Conservation (phyloP, 176 grass and related monocot genomes). For the Lolium multiflorum region DNA sequence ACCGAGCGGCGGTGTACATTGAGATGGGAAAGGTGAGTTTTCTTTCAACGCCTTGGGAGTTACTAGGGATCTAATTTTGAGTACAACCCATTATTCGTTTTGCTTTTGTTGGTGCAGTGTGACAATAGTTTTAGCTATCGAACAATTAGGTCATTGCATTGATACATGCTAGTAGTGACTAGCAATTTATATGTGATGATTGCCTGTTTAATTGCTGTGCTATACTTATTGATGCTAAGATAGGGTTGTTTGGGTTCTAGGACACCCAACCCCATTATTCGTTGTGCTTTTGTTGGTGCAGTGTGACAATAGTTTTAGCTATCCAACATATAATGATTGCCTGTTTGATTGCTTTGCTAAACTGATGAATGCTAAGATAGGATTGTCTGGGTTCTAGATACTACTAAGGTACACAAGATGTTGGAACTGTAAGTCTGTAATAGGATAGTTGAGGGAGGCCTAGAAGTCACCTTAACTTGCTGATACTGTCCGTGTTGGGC, state of each 20-base stretch:
- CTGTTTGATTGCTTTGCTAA: neutral
- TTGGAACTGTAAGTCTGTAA: neutral
- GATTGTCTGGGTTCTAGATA: neutral
- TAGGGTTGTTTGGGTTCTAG: too few relatives aligned
- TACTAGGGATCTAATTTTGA: conserved; percentile 6
- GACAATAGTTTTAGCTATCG: neutral
- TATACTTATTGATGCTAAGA: neutral
- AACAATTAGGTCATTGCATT: neutral
- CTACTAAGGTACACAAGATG: neutral
- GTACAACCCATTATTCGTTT: conserved; percentile 9
- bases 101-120: neutral
- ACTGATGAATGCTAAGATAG: neutral
- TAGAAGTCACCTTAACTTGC: neutral
- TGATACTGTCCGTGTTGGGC: neutral
- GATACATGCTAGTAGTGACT: neutral
- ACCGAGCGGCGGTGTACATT: conserved; percentile 91
- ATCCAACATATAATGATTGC: neutral
- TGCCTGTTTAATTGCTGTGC: neutral
- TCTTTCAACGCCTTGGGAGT: conserved; percentile 12
- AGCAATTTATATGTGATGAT: neutral
- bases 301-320: neutral
- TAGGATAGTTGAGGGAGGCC: neutral
- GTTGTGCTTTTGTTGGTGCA: neutral
- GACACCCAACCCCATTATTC: conserved; percentile 17
- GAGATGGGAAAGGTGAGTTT: conserved; percentile 92